These are phyloP conservation scores for Neolentinus lepideus DNA, from an alignment of 1,284 basidiomycete genomes.

Conservation along the genomic window DNA sequence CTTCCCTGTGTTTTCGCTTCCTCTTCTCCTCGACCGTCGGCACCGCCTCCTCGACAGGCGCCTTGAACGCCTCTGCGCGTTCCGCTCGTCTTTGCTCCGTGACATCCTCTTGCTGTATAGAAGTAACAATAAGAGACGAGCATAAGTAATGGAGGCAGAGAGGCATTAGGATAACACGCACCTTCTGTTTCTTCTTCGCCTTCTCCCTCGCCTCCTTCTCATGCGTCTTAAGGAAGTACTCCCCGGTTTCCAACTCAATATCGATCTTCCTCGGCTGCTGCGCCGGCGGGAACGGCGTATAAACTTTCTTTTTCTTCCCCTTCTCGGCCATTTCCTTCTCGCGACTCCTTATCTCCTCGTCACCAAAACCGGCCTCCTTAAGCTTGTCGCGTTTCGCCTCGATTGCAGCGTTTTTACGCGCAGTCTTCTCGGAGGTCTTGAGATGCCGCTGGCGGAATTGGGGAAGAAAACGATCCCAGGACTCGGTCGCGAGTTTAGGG, in stretches of 20 bases:
- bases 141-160: no score
- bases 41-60: constrained; percentile 67
- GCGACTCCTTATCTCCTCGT: constrained; percentile 28
- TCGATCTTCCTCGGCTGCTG: constrained; percentile 94
- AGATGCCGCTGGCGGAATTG: constrained; percentile 93
- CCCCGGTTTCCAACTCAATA: constrained; percentile 91
- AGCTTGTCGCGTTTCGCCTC: constrained; percentile 51
- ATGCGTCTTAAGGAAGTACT: constrained; percentile 92
- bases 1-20: constrained; percentile 29
- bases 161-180: constrained; percentile 21
- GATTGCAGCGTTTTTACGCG: constrained; percentile 71
- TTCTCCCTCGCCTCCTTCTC: constrained; percentile 70
- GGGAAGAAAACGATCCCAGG: constrained; percentile 97
- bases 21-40: constrained; percentile 76
- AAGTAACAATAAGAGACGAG: not conserved
- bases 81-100: constrained; percentile 64
- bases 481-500: constrained; percentile 89
- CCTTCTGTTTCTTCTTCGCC: constrained; percentile 65
- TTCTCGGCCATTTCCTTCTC: constrained; percentile 49
- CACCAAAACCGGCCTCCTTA: constrained; percentile 49
- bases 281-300: constrained; percentile 97
- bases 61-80: constrained; percentile 79
- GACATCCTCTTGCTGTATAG: constrained; percentile 64
- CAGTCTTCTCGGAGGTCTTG: constrained; percentile 88
- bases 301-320: constrained; percentile 83